Evolutionary conservation across 2,329 filamentous ascomycete genomes (phyloP).

Genomic region (Teratosphaeria zuluensis): DNA sequence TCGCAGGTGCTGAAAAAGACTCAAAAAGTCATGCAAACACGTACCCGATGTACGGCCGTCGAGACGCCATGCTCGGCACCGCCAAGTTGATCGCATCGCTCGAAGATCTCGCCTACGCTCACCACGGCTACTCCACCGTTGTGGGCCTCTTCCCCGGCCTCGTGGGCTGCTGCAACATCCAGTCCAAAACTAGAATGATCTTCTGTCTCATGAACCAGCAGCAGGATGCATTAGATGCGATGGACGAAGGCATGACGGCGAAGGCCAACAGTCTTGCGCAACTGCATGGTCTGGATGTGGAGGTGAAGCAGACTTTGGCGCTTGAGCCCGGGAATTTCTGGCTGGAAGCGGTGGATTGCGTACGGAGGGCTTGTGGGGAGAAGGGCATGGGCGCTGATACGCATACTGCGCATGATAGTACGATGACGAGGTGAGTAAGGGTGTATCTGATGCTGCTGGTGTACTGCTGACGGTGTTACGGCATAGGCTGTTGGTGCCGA

Average conservation of each 20-base stretch:
- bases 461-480: no score
- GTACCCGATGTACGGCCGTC: slow-evolving; percentile 19
- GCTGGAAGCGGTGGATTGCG: not conserved
- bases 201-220: slow-evolving; percentile 20
- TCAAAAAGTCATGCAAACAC: slow-evolving; percentile 21
- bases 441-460: no score
- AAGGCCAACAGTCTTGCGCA: no score
- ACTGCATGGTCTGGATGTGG: no score
- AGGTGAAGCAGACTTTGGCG: not conserved
- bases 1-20: no score
- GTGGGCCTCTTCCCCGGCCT: slow-evolving; percentile 16
- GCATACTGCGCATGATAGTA: not conserved
- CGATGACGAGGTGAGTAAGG: not conserved
- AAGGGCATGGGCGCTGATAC: not conserved
- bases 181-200: slow-evolving; percentile 15
- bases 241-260: no score
- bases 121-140: not conserved
- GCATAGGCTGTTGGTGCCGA: no score
- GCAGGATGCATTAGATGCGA: no score
- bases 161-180: slow-evolving; percentile 21
- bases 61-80: slow-evolving; percentile 16
- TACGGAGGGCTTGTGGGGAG: not conserved
- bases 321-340: not conserved
- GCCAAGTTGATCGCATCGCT: no score
- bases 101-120: no score